Evolutionary conservation across 495 filamentous ascomycete genomes (phyloP).

Genomic region (Penicillium atrosanguineum): DNA sequence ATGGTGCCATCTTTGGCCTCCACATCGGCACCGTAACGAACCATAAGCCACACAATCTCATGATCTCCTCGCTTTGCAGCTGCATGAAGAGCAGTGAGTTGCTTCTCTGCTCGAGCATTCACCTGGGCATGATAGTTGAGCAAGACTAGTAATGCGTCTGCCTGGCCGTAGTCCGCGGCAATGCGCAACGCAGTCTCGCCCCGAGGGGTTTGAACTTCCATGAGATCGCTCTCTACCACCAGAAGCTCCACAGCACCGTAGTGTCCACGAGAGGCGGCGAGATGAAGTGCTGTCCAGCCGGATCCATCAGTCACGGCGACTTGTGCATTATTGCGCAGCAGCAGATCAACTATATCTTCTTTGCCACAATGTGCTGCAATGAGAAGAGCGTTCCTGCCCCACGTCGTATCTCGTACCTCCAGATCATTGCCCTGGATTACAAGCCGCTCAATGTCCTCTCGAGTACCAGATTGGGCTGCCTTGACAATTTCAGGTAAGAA

Average conservation of each 20-base stretch:
- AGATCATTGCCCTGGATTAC: slow-evolving; percentile 38
- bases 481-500: slow-evolving; percentile 40
- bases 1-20: slow-evolving; percentile 41
- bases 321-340: slow-evolving; percentile 38
- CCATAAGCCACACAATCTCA: slow-evolving; percentile 32
- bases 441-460: slow-evolving; percentile 37
- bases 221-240: slow-evolving; percentile 26
- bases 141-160: slow-evolving; percentile 20
- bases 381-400: slow-evolving; percentile 40
- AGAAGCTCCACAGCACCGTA: slow-evolving; percentile 35
- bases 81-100: slow-evolving; percentile 40
- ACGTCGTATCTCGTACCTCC: slow-evolving; percentile 34
- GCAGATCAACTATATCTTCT: slow-evolving; percentile 37
- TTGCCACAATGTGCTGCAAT: slow-evolving; percentile 50
- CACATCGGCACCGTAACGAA: slow-evolving; percentile 35
- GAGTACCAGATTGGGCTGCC: slow-evolving; percentile 39
- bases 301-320: slow-evolving; percentile 32
- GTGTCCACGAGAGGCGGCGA: slow-evolving; percentile 45
- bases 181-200: slow-evolving; percentile 38
- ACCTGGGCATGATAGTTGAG: slow-evolving; percentile 29
- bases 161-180: slow-evolving; percentile 31
- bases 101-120: slow-evolving; percentile 36
- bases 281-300: slow-evolving; percentile 41
- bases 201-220: slow-evolving; percentile 32
- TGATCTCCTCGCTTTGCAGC: slow-evolving; percentile 37